These are phyloP conservation scores for Aphanomyces invadans DNA, from an alignment of 352 stramenopile genomes.

Conservation along the genomic window DNA sequence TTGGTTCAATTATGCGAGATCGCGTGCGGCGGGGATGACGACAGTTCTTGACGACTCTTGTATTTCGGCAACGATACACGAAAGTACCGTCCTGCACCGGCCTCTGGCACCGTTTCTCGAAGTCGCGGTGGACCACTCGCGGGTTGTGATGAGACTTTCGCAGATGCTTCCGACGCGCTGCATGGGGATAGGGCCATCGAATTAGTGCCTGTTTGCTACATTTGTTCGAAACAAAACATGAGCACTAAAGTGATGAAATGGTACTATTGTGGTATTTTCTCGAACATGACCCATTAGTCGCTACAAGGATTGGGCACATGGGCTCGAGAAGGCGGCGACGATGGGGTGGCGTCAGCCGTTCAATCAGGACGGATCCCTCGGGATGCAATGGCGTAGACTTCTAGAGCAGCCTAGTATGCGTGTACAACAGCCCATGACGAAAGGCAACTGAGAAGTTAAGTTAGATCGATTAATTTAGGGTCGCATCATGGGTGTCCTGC, in stretches of 20 bases:
- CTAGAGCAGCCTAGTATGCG: background rate
- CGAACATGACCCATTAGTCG: background rate
- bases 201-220: background rate
- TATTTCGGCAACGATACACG: too few relatives aligned
- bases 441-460: too few relatives aligned
- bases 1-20: too few relatives aligned
- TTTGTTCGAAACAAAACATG: background rate
- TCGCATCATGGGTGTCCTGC: background rate
- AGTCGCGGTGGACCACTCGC: too few relatives aligned
- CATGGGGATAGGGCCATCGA: background rate
- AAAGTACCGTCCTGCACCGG: too few relatives aligned
- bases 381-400: background rate
- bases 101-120: too few relatives aligned
- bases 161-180: background rate
- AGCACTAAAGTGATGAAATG: background rate
- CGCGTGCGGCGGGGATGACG: too few relatives aligned
- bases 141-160: background rate
- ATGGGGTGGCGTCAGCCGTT: background rate
- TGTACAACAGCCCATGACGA: too few relatives aligned
- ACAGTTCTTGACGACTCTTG: too few relatives aligned
- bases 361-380: background rate
- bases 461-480: slow-evolving; percentile 10
- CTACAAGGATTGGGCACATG: too few relatives aligned
- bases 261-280: background rate
- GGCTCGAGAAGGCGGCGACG: too few relatives aligned